Percentiles rank a stretch among this genome's conserved stretches.
phyloP scores from a whole-genome alignment of 2,329 filamentous ascomycete genomes.

The Pyrenochaeta sp. region DNA sequence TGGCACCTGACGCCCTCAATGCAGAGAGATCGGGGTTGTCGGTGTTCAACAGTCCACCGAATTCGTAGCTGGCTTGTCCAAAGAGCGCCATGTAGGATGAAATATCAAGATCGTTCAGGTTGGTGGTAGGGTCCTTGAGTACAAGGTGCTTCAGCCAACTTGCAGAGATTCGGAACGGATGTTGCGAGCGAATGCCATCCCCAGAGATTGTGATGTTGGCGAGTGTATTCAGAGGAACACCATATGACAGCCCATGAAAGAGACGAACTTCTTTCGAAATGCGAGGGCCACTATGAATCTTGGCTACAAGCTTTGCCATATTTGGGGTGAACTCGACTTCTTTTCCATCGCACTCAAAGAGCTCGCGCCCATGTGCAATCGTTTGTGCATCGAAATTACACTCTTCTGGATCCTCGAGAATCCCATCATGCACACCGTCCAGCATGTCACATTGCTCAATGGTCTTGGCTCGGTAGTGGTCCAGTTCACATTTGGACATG shows the following conservation, averaged over 20 bases:
- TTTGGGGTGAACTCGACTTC: constrained; percentile 22
- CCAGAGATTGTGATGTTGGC: constrained; percentile 19
- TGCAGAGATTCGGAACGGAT: constrained; percentile 23
- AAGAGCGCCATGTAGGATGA: constrained; percentile 22
- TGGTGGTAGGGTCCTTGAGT: constrained; percentile 18
- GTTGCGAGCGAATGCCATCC: constrained; percentile 25
- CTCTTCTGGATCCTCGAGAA: constrained; percentile 34
- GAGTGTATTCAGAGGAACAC: constrained; percentile 18
- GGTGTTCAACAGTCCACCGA: constrained; percentile 30
- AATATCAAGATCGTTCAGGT: constrained; percentile 24
- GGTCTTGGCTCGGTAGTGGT: constrained; percentile 27
- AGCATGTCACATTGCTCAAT: constrained; percentile 38
- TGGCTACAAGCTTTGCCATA: constrained; percentile 30
- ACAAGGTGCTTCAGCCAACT: constrained; percentile 29
- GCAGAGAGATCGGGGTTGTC: constrained; percentile 34
- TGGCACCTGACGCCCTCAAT: constrained; percentile 31
- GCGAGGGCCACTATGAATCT: constrained; percentile 27
- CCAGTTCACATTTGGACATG: constrained; percentile 37
- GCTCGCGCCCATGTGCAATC: background rate
- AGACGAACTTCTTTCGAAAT: constrained; percentile 11
- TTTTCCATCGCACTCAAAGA: constrained; percentile 29
- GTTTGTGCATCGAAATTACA: constrained; percentile 31
- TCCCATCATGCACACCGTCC: constrained; percentile 44
- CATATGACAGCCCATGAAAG: constrained; percentile 22
- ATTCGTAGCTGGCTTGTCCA: constrained; percentile 27